These are phyloP conservation scores for Phytophthora pseudosyringae DNA, from an alignment of 352 stramenopile genomes.

Conservation along the genomic window DNA sequence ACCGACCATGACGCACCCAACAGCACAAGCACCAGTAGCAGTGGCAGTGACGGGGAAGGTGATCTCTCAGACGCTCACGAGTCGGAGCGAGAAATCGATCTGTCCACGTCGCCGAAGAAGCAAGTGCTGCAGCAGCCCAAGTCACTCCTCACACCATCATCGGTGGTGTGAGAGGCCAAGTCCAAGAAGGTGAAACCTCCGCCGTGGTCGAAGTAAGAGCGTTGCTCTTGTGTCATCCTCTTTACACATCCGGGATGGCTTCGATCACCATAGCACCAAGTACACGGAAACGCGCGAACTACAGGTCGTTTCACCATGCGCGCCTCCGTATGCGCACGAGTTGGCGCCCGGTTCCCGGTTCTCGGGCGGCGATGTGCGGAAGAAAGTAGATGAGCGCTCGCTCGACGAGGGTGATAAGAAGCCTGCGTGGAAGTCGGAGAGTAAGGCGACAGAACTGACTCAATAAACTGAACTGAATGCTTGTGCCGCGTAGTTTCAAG, in stretches of 20 bases:
- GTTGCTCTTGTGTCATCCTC: constrained; percentile 10
- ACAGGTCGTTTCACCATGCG: constrained; percentile 15
- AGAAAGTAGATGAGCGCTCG: constrained; percentile 16
- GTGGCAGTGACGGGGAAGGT: constrained; percentile 30
- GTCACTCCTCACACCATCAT: constrained; percentile 55
- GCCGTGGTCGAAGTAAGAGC: constrained; percentile 16
- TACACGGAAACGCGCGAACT: constrained; percentile 28
- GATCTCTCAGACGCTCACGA: constrained; percentile 24
- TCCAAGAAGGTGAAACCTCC: constrained; percentile 24
- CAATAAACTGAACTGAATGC: constrained; percentile 45
- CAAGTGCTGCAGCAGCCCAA: constrained; percentile 53
- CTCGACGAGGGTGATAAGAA: constrained; percentile 34
- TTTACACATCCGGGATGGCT: neutral
- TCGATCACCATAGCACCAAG: constrained; percentile 24
- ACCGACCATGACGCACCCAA: constrained; percentile 37
- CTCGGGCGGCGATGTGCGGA: constrained; percentile 21
- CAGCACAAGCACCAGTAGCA: constrained; percentile 41
- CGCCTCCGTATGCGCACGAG: constrained; percentile 31
- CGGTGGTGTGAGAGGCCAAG: constrained; percentile 59
- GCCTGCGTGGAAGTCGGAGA: constrained; percentile 22
- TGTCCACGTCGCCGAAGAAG: constrained; percentile 40
- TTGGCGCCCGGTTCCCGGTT: neutral
- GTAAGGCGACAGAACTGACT: constrained; percentile 26
- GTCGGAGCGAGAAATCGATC: constrained; percentile 28
- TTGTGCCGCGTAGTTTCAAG: constrained; percentile 5